These are phyloP conservation scores for Pleoardoris graminearum DNA, from an alignment of 2,329 filamentous ascomycete species.

Conservation along the genomic window DNA sequence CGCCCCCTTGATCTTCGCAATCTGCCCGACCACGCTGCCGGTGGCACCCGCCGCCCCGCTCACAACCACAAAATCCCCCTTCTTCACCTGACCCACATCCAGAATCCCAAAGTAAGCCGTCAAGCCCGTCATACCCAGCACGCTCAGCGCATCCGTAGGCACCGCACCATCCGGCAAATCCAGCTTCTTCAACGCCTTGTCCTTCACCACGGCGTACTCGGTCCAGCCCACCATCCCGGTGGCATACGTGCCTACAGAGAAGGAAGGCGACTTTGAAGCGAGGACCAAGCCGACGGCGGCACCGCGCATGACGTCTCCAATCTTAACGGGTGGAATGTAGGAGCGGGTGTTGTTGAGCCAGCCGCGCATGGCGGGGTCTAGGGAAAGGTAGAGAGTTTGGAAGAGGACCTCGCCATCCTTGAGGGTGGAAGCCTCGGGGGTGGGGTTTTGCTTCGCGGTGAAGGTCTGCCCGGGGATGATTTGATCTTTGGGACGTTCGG, in stretches of 20 bases:
- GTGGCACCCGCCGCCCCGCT: constrained; percentile 79
- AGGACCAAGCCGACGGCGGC: constrained; percentile 62
- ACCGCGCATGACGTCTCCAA: constrained; percentile 71
- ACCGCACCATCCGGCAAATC: constrained; percentile 52
- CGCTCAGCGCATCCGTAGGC: constrained; percentile 58
- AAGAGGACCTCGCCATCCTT: constrained; percentile 68
- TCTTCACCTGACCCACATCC: constrained; percentile 67
- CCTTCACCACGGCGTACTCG: constrained; percentile 63
- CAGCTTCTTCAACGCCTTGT: constrained; percentile 54
- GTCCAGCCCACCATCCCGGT: constrained; percentile 63
- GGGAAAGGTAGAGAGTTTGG: constrained; percentile 64
- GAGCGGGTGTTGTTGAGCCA: constrained; percentile 65
- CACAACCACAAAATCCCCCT: constrained; percentile 75
- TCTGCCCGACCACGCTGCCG: constrained; percentile 75
- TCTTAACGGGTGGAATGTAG: constrained; percentile 69
- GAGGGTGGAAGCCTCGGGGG: constrained; percentile 53
- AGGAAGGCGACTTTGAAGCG: constrained; percentile 61
- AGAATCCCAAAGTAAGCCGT: constrained; percentile 78
- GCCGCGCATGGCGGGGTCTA: constrained; percentile 77
- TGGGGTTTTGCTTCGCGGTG: constrained; percentile 54
- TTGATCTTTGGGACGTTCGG: constrained; percentile 62
- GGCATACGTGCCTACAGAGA: constrained; percentile 63
- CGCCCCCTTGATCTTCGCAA: constrained; percentile 70
- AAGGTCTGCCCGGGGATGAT: constrained; percentile 71
- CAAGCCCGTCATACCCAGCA: constrained; percentile 66